Evolutionary conservation across 495 filamentous ascomycete species (phyloP).

Genomic region (Margaritispora aquatica): DNA sequence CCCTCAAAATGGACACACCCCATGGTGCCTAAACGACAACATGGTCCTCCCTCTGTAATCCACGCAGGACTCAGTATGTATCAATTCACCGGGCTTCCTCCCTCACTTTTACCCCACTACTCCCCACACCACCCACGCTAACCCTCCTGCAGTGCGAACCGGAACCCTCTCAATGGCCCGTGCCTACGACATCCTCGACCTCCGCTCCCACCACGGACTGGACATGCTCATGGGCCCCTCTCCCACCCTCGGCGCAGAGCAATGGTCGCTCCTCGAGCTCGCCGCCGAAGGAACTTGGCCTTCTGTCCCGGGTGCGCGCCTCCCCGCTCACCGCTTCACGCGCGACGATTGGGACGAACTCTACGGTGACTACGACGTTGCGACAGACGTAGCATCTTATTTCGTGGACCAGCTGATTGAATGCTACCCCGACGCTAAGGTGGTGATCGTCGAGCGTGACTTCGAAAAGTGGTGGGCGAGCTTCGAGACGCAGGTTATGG

Average conservation of each 20-base stretch:
- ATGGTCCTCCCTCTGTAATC: slow-evolving; percentile 3
- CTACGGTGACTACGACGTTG: slow-evolving; percentile 35
- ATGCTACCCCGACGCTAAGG: slow-evolving; percentile 41
- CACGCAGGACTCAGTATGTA: slow-evolving; percentile 3
- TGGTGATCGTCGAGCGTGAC: slow-evolving; percentile 34
- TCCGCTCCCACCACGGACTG: background rate
- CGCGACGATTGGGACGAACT: slow-evolving; percentile 29
- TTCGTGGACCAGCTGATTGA: slow-evolving; percentile 36
- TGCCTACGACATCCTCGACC: slow-evolving; percentile 1
- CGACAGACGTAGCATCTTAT: slow-evolving; percentile 30
- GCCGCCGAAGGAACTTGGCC: slow-evolving; percentile 1
- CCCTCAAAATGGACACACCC: background rate
- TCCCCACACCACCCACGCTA: too few relatives aligned
- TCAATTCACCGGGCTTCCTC: too few relatives aligned
- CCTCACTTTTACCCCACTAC: too few relatives aligned
- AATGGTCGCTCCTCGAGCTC: background rate
- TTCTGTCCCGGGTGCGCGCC: background rate
- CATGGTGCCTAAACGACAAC: background rate
- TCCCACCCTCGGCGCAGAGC: background rate
- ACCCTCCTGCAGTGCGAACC: too few relatives aligned
- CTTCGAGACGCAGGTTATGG: background rate
- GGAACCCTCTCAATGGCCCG: slow-evolving; percentile 1
- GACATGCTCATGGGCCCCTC: background rate
- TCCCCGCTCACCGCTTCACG: background rate
- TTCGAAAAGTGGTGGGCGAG: slow-evolving; percentile 34